Evolutionary conservation across 768 basidiomycete genomes (phyloP), one percentile per base, ranked within the genome.

Genomic region (Trametes coccinea): DNA sequence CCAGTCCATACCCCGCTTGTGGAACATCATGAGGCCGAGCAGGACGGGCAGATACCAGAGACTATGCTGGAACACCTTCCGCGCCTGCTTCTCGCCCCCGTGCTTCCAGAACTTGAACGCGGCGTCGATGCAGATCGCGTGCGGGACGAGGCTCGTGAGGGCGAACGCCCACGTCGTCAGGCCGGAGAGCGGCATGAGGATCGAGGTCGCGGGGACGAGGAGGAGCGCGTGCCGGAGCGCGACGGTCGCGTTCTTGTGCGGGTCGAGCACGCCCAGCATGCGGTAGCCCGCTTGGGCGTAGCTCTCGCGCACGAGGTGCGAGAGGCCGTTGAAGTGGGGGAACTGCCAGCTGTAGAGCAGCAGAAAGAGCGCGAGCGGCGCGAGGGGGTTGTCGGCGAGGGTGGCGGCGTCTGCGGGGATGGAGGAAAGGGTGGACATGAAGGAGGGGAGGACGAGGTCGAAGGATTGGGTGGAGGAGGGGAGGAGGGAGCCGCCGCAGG

Each of bases 271-370:
- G 34, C 88, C 86, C 10, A 98, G 83, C 97, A 99, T 99, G 53
- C 82, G 83, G 72, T 95, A 99, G 16, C 95, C 95, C 17, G 90
- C 93, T 71, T 93, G 87, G 4, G 97, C 93, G 74, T 99, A 99
- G 17, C 89, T 89, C 9, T 83, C 85, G 40, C 95, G 86, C 8
- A 95, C 83, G 52, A 95, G 79, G 74, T 97, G 85, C 7, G 95
- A 88, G n/a, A 99, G 80, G 1, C 93, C 75, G 74, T 95, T 98
- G 79, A 99, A 98, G 74, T 99, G 96, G 39, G 96, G 95, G 77
- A 98, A 98, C 72, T 99, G 97, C 96, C 96, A 99, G 62, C 90
- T 90, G 78, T 88, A 99, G 8, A 97, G 82, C 49, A 98, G 75
- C 75, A 88, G 81, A 76, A 92, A 93, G 2, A 99, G 78, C 2